phyloP scores from a whole-genome alignment of 2,329 filamentous ascomycete species.

The Emericellopsis atlantica region DNA sequence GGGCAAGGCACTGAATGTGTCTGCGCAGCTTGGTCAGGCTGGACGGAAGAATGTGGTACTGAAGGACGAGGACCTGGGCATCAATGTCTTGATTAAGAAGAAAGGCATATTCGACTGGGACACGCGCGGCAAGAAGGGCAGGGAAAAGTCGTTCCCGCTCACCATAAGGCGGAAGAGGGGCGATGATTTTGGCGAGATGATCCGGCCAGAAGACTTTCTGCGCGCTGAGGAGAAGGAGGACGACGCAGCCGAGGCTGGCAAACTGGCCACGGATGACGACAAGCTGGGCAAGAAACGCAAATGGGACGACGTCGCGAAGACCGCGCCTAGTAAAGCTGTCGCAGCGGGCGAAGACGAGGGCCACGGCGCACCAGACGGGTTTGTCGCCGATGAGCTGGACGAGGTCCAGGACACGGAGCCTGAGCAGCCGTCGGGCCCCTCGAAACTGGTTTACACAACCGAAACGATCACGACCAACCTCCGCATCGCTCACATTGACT shows the following conservation, averaged over 20 bases:
- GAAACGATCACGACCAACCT: constrained; percentile 57
- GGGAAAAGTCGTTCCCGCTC: constrained; percentile 86
- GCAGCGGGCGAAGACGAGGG: constrained; percentile 29
- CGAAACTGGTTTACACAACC: constrained; percentile 56
- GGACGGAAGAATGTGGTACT: constrained; percentile 76
- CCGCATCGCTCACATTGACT: constrained; percentile 80
- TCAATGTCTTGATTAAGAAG: constrained; percentile 79
- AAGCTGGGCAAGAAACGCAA: constrained; percentile 84
- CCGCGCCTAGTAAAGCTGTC: constrained; percentile 45
- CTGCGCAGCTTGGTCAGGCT: constrained; percentile 71
- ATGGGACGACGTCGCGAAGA: constrained; percentile 60
- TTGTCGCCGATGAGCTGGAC: constrained; percentile 41
- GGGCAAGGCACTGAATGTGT: constrained; percentile 81
- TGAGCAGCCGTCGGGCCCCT: constrained; percentile 48
- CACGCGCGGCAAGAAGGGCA: constrained; percentile 78
- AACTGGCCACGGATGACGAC: constrained; percentile 33
- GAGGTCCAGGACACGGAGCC: constrained; percentile 42
- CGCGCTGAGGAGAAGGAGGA: constrained; percentile 82
- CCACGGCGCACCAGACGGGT: constrained; percentile 15
- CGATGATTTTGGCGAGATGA: constrained; percentile 90
- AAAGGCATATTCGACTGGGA: constrained; percentile 92
- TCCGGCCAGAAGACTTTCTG: constrained; percentile 86
- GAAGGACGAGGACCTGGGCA: constrained; percentile 80
- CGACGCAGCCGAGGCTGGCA: constrained; percentile 43
- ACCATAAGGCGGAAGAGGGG: constrained; percentile 64